Conservation (phyloP, 192 early-diverging fungal genomes). For the Podila clonocystis region DNA sequence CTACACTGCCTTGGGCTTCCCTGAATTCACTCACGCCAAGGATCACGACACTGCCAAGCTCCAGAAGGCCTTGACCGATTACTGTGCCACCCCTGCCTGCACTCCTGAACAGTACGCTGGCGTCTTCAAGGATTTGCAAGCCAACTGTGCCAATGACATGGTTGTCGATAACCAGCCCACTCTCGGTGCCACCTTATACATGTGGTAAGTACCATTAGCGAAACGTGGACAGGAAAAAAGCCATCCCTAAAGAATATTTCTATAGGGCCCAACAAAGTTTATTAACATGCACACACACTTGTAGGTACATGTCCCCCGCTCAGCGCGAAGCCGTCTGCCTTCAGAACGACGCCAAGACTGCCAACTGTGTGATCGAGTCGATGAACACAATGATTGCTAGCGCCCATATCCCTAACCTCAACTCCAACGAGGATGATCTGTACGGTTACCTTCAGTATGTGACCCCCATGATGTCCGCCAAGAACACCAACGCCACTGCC, state of each 20-base stretch:
- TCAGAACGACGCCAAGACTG: constrained; percentile 13
- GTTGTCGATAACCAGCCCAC: constrained; percentile 11
- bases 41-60: constrained; percentile 34
- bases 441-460: constrained; percentile 48
- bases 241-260: neutral
- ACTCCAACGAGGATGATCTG: constrained; percentile 28
- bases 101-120: constrained; percentile 29
- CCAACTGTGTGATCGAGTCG: constrained; percentile 29
- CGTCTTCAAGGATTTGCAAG: constrained; percentile 27
- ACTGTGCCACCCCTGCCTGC: constrained; percentile 28
- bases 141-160: constrained; percentile 31
- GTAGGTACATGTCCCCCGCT: constrained; percentile 40
- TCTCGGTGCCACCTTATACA: constrained; percentile 22
- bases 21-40: constrained; percentile 11
- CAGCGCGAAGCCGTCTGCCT: constrained; percentile 38
- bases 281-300: neutral
- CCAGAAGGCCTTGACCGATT: constrained; percentile 15
- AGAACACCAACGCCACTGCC: constrained; percentile 3
- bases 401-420: constrained; percentile 29
- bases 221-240: neutral
- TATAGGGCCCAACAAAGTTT: neutral
- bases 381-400: constrained; percentile 36
- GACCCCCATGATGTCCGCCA: constrained; percentile 17
- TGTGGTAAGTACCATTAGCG: constrained; percentile 20
- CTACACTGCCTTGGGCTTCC: constrained; percentile 37